A percentile compares a stretch with the other conserved stretches of the same genome.
phyloP scores from a whole-genome alignment of 176 grass and related monocot species.

The Ensete ventricosum region DNA sequence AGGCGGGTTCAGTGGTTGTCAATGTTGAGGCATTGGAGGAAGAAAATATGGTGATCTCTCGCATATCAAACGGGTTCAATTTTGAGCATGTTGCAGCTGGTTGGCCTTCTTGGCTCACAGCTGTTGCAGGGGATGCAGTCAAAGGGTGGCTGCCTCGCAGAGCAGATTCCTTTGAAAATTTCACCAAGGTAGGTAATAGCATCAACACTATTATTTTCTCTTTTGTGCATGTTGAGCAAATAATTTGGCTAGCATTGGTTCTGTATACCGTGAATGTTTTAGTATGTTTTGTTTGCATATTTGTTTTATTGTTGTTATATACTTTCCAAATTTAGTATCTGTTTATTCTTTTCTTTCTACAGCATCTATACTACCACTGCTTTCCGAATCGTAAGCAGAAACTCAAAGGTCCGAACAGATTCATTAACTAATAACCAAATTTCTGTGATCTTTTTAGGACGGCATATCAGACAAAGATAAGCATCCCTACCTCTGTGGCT shows the following conservation, averaged over 20 bases:
- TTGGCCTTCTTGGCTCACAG: slow-evolving; percentile 17
- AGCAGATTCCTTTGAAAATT: slow-evolving; percentile 10
- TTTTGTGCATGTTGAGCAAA: background rate
- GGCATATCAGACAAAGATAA: too few relatives aligned
- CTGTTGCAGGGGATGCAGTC: slow-evolving; percentile 9
- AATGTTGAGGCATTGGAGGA: slow-evolving; percentile 15
- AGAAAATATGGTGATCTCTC: slow-evolving; percentile 28
- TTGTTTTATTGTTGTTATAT: background rate
- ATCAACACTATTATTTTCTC: background rate
- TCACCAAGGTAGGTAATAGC: background rate
- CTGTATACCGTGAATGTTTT: background rate
- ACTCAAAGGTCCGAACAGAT: too few relatives aligned
- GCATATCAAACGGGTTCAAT: slow-evolving; percentile 16
- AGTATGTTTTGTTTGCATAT: background rate
- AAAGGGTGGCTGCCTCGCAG: slow-evolving; percentile 11
- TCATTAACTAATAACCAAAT: background rate
- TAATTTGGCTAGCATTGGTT: background rate
- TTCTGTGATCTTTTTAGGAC: background rate
- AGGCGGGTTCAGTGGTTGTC: slow-evolving; percentile 24
- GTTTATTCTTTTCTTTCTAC: background rate
- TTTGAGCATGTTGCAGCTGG: slow-evolving; percentile 17
- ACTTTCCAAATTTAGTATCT: background rate
- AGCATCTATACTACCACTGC: background rate
- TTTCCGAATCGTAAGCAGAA: too few relatives aligned
- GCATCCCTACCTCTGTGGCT: background rate